phyloP scores from a whole-genome alignment of 345 rosid genomes.

The Pistacia vera region DNA sequence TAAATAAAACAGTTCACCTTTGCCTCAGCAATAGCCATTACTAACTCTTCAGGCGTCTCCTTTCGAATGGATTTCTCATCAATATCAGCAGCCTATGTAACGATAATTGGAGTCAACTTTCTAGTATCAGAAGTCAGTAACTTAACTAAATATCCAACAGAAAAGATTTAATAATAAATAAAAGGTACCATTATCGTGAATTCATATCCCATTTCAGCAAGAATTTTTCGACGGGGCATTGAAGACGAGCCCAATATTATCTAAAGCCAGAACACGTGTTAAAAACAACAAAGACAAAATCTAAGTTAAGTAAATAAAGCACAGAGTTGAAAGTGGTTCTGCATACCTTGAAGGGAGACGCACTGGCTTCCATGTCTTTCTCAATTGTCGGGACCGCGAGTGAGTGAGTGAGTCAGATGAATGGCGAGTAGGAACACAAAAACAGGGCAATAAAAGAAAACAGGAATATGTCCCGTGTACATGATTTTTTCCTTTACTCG shows the following conservation, averaged over 20 bases:
- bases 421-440: no score
- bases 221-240: constrained; percentile 58
- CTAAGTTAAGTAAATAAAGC: not conserved
- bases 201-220: constrained; percentile 87
- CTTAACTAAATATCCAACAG: not conserved
- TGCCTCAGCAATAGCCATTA: constrained; percentile 90
- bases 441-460: no score
- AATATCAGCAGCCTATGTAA: constrained; percentile 78
- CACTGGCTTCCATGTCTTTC: constrained; percentile 41
- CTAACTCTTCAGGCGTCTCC: constrained; percentile 86
- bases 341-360: constrained; percentile 53
- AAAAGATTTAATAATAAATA: not conserved
- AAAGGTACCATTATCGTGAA: constrained; percentile 66
- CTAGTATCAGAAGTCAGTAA: not conserved
- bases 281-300: not conserved
- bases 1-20: constrained; percentile 45
- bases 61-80: constrained; percentile 81
- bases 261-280: constrained; percentile 40
- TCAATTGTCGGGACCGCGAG: not conserved
- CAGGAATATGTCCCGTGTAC: no score
- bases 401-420: no score
- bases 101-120: constrained; percentile 1
- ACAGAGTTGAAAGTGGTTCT: not conserved
- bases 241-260: constrained; percentile 89
- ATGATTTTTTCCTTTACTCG: no score